Percentiles rank a stretch among this genome's conserved stretches.
Evolutionary conservation across 495 filamentous ascomycete species (phyloP).

Genomic region (Acidomyces sp.): DNA sequence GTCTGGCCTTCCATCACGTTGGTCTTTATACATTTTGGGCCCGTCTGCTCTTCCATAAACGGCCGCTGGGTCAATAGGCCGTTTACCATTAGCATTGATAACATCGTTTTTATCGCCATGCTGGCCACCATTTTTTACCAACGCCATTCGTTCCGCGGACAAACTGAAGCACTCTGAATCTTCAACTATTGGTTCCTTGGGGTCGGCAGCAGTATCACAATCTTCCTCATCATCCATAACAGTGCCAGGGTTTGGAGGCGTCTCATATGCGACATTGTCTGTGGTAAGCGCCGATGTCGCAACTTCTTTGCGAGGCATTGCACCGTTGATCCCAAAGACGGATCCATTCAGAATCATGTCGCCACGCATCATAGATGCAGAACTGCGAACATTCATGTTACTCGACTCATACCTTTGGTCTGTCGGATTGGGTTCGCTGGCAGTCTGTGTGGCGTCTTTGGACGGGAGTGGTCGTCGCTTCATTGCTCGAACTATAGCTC

Average conservation of each 20-base stretch:
- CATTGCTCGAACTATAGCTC: not conserved
- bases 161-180: not conserved
- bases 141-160: not conserved
- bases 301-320: slow-evolving; percentile 7
- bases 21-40: slow-evolving; percentile 5
- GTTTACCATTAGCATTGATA: slow-evolving; percentile 9
- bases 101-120: not conserved
- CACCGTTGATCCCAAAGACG: slow-evolving; percentile 11
- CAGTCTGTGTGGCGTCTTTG: not conserved
- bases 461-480: not conserved
- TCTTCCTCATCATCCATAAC: slow-evolving; percentile 6
- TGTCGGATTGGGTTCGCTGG: not conserved
- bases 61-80: not conserved
- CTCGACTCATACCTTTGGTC: not conserved
- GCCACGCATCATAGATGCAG: not conserved
- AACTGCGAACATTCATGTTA: not conserved
- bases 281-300: not conserved
- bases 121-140: not conserved
- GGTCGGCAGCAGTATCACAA: slow-evolving; percentile 1
- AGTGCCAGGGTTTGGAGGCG: slow-evolving; percentile 6
- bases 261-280: slow-evolving; percentile 8
- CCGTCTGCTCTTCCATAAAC: not conserved
- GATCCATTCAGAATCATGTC: slow-evolving; percentile 14
- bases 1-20: too few relatives aligned
- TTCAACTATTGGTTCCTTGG: not conserved